Percentiles rank a stretch among this genome's conserved stretches.
Evolutionary conservation across 306 rosid genomes (phyloP).

Genomic region (Abrus pulchellus): DNA sequence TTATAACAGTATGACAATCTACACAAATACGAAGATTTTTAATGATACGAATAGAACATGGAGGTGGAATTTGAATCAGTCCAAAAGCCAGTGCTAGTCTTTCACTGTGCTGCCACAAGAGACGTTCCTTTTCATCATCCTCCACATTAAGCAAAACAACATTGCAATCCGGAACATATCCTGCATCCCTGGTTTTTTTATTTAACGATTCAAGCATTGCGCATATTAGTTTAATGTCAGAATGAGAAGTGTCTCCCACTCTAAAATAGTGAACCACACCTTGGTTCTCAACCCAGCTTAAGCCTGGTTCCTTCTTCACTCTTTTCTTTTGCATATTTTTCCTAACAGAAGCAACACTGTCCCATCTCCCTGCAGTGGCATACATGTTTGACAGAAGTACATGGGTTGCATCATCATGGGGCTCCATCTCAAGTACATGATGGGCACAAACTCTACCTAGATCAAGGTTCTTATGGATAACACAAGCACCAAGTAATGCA

Average conservation of each 20-base stretch:
- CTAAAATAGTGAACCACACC: constrained; percentile 53
- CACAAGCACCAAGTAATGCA: constrained; percentile 53
- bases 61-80: constrained; percentile 39
- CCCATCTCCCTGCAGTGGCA: constrained; percentile 52
- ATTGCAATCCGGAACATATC: constrained; percentile 46
- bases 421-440: constrained; percentile 55
- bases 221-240: constrained; percentile 43
- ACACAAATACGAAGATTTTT: constrained; percentile 52
- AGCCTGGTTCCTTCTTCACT: constrained; percentile 50
- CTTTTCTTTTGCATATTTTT: constrained; percentile 47
- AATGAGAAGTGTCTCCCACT: constrained; percentile 51
- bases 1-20: constrained; percentile 50
- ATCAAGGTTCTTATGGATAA: constrained; percentile 49
- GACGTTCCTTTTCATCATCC: constrained; percentile 52
- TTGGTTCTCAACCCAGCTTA: constrained; percentile 55
- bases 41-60: constrained; percentile 43
- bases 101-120: constrained; percentile 53
- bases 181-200: constrained; percentile 48
- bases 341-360: constrained; percentile 50
- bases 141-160: constrained; percentile 51
- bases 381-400: constrained; percentile 54
- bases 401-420: constrained; percentile 50
- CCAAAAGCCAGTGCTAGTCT: constrained; percentile 52
- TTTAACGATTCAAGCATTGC: constrained; percentile 55
- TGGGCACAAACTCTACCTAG: constrained; percentile 51